Evolutionary conservation across 345 rosid genomes (phyloP).

Genomic region (Viola odorata): DNA sequence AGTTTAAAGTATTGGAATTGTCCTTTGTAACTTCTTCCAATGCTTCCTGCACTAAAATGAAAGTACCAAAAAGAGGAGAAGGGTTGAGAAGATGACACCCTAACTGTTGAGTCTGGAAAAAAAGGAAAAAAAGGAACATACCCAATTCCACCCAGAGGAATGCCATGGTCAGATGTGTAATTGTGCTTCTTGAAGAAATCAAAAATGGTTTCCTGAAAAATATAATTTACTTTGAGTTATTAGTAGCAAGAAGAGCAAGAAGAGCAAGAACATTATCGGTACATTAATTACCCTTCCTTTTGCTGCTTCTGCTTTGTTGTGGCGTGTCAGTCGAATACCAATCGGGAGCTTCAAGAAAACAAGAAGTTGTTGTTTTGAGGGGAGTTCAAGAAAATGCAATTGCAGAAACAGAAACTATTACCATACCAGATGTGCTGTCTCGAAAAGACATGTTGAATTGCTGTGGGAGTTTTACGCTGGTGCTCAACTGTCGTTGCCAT

Average conservation of each 20-base stretch:
- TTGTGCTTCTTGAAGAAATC: conserved; percentile 44
- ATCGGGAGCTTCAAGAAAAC: conserved; percentile 41
- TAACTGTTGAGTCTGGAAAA: neutral
- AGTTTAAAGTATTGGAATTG: conserved; percentile 52
- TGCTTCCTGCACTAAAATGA: conserved; percentile 58
- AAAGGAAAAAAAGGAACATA: conserved; percentile 16
- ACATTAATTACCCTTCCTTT: conserved; percentile 51
- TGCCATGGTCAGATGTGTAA: conserved; percentile 53
- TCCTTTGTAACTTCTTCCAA: conserved; percentile 67
- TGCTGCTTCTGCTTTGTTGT: conserved; percentile 45
- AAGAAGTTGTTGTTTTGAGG: neutral
- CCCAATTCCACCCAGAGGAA: conserved; percentile 84
- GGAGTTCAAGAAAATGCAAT: neutral
- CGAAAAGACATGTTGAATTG: conserved; percentile 31
- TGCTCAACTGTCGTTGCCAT: conserved; percentile 51
- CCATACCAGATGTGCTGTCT: conserved; percentile 54
- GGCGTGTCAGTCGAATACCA: conserved; percentile 53
- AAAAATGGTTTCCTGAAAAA: conserved; percentile 44
- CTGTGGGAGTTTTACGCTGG: conserved; percentile 31
- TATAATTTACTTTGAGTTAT: neutral
- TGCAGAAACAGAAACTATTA: neutral
- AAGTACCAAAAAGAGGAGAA: neutral
- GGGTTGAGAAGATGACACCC: neutral
- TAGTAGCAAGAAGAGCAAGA: too few relatives aligned
- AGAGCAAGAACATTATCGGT: too few relatives aligned